Evolutionary conservation across 129 eudicot species (phyloP).

Genomic region (Saposhnikovia divaricata): DNA sequence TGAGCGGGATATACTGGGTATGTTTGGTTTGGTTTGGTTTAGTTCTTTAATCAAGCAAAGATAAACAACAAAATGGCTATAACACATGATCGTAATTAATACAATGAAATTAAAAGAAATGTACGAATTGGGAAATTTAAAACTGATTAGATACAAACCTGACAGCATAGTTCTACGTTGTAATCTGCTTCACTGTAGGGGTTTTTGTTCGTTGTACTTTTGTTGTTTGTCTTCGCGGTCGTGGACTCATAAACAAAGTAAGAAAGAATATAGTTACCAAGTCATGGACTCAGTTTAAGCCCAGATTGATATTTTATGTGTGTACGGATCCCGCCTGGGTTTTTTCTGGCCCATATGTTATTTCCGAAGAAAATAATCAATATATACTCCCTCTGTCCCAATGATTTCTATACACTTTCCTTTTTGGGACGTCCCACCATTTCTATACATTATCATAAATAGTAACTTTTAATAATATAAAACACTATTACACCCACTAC

Average conservation of each 20-base stretch:
- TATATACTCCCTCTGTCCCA: too few relatives aligned
- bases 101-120: neutral
- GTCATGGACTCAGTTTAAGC: neutral
- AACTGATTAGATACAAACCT: neutral
- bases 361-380: too few relatives aligned
- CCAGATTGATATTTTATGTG: neutral
- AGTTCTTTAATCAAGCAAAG: neutral
- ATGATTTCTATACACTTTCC: too few relatives aligned
- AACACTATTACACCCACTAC: too few relatives aligned
- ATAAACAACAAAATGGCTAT: neutral
- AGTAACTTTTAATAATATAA: too few relatives aligned
- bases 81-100: neutral
- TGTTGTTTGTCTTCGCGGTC: neutral
- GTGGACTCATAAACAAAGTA: too few relatives aligned
- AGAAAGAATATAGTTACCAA: neutral
- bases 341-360: neutral
- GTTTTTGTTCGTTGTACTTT: neutral
- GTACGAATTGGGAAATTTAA: conserved; percentile 20
- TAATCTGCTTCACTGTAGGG: neutral
- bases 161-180: neutral
- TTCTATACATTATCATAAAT: too few relatives aligned
- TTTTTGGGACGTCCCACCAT: too few relatives aligned
- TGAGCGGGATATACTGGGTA: too few relatives aligned
- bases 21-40: too few relatives aligned
- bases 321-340: neutral